phyloP scores from a whole-genome alignment of 345 rosid species.

The Carallia brachiata region DNA sequence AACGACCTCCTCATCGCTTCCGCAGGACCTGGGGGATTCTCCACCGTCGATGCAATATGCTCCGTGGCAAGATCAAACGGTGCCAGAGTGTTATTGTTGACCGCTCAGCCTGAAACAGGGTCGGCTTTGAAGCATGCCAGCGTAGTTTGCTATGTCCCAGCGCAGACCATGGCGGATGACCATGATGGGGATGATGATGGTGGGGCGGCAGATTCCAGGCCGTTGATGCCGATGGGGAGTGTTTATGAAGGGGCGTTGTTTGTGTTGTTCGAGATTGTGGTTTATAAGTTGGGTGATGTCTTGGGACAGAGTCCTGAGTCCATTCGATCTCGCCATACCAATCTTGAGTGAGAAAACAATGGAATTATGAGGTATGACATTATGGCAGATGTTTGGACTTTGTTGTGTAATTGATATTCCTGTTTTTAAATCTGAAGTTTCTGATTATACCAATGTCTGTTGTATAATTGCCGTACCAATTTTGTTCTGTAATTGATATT shows the following conservation, averaged over 20 bases:
- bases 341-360: conserved; percentile 52
- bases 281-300: conserved; percentile 24
- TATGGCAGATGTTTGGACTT: too few relatives aligned
- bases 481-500: too few relatives aligned
- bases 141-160: conserved; percentile 63
- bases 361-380: too few relatives aligned
- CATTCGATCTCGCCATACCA: conserved; percentile 83
- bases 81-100: conserved; percentile 59
- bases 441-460: too few relatives aligned
- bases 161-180: conserved; percentile 80
- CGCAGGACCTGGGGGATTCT: conserved; percentile 81
- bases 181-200: too few relatives aligned
- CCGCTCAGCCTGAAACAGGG: conserved; percentile 67
- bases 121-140: conserved; percentile 60
- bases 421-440: too few relatives aligned
- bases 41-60: conserved; percentile 84
- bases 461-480: too few relatives aligned
- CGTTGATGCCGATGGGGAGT: conserved; percentile 89
- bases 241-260: conserved; percentile 25
- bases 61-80: conserved; percentile 55
- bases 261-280: too few relatives aligned
- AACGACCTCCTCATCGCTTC: conserved; percentile 73
- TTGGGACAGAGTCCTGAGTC: conserved; percentile 47
- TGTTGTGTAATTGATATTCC: too few relatives aligned
- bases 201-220: conserved; percentile 21